Base-by-base conservation (phyloP, 2,329 filamentous ascomycete species). In the Ceratocystis variospora region DNA sequence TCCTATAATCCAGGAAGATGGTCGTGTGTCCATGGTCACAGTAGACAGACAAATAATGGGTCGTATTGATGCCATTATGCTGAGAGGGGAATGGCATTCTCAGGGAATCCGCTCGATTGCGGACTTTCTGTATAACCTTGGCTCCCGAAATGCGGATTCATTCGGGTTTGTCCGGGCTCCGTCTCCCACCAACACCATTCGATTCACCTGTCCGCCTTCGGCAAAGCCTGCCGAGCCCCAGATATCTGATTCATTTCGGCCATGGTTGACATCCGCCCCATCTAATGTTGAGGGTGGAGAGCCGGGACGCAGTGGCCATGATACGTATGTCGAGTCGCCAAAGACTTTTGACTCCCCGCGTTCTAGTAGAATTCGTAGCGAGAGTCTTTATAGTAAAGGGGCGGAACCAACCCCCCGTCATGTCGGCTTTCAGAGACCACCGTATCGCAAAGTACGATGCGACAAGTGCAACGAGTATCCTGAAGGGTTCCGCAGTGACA, bases 401-500 rank as follows among this genome's bases (percentile, higher is more conserved):
- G 53, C 57, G 15, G 66, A 64, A 44, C 53, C 53, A 45, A 57
- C 66, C 19, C 41, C 62, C 19, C 62, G 66, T 28, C 50, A 46
- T 7, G 17, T n/a, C 10, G 53, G 48, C 25, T 55, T 45, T 66
- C 80, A 81, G 68, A 76, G 80, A 31, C 78, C 79, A 25, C 82
- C 84, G 28, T 81, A 90, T 63, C 83, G 85, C 28, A 88, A 90
- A 70, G 87, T 91, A 74, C 0, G 72, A 77, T 96, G 92, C 75
- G 78, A 80, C 19, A 83, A 87, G 71, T 96, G 92, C 77, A 85
- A 87, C 70, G 88, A 90, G 71, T 86, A 93, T 68, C 88, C 88
- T 2, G 87, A 91, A 68, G 91, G 92, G 4, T 96, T 96, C 74
- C 87, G 92, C 59, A 92, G 92, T 67, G 90, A 95, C 66, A 92